Base-by-base conservation (phyloP, 805 yeast genomes). In the Starmerella sp. region DNA sequence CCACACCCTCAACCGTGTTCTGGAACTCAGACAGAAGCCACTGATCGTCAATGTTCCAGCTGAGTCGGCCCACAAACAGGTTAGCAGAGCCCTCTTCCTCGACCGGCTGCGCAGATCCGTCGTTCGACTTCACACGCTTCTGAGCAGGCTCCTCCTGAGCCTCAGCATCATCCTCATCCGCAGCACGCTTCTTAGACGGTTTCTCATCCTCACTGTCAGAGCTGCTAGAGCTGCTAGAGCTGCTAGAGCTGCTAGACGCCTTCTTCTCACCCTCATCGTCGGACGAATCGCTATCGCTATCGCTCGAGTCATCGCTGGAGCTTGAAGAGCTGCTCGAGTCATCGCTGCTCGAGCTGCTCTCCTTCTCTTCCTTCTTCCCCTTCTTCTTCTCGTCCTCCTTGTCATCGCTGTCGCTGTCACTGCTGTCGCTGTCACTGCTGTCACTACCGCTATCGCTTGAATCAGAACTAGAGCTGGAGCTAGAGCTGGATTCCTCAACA, bases 31-130 rank as follows among this genome's bases (percentile, higher is more conserved):
- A 75, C 73, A 77, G 77, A 71, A 93, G 81, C 95, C 96, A 86
- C 57, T 83, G 95, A 69, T 90, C 97, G 68, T 93, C 98, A 67
- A 93, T 80, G 72, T 82, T 85, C 97, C 97, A 93, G 22, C 97
- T 89, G 67, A 93, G 80, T 76, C 97, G 84, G 67, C 98, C 98
- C 62, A 90, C 97, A 67, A 93, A 93, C 62, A 93, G 72, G 58
- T 97, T 91, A 57, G 91, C 86, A 65, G 89, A 84, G 73, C 84
- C 95, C 52, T 68, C 71, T 37, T 64, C 55, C 60, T 69, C 70
- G 46, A 71, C 64, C 46, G 67, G 66, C 15, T 34, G 48, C 10
- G 56, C 51, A 22, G 57, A 55, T 14, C 55, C 62, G 34, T 58
- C 60, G 34, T 58, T 58, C 28, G 55, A 58, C 54, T 66, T 67